Evolutionary conservation across 108 stramenopile genomes (phyloP).

Genomic region (Cyclotella sp.): DNA sequence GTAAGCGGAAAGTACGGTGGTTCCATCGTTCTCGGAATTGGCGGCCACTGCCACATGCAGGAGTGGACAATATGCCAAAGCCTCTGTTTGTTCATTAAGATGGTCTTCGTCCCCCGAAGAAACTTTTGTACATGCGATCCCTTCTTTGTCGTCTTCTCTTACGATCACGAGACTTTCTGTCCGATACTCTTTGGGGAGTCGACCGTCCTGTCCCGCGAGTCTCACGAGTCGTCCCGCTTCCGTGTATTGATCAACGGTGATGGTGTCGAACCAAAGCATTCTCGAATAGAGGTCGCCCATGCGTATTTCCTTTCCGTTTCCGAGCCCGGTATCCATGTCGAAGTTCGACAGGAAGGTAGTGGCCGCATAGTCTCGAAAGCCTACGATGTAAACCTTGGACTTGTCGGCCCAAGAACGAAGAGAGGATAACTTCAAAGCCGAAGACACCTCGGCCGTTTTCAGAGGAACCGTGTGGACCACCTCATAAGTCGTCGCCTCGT

Average conservation of each 20-base stretch:
- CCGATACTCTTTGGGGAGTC: not conserved
- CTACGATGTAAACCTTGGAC: not conserved
- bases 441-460: not conserved
- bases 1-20: not conserved
- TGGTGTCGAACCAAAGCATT: slow-evolving; percentile 3
- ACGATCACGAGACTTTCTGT: not conserved
- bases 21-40: not conserved
- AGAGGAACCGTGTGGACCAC: not conserved
- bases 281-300: not conserved
- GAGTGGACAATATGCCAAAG: slow-evolving; percentile 6
- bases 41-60: slow-evolving; percentile 9
- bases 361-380: not conserved
- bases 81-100: slow-evolving; percentile 1
- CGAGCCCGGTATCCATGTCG: not conserved
- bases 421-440: not conserved
- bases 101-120: not conserved
- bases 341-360: not conserved
- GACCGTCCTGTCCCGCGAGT: not conserved
- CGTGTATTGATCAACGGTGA: not conserved
- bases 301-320: not conserved
- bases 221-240: not conserved
- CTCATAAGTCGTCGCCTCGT: not conserved
- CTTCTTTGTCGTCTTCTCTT: not conserved
- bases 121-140: not conserved
- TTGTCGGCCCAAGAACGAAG: not conserved